These are phyloP conservation scores for Wilcoxina mikolae DNA, from an alignment of 495 filamentous ascomycete species.

Conservation along the genomic window DNA sequence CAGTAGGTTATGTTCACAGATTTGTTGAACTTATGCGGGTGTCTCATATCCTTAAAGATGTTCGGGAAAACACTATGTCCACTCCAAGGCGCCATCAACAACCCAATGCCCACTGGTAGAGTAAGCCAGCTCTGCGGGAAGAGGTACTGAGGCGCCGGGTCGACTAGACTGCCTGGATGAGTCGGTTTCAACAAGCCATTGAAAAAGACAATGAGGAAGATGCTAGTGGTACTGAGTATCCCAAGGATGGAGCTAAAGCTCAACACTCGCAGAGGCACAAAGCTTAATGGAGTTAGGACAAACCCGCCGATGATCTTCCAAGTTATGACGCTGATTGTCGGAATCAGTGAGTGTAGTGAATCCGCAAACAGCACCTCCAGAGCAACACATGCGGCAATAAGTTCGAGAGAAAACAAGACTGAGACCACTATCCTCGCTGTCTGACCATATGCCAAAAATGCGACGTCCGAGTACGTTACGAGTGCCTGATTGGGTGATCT, in stretches of 20 bases:
- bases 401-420: slow-evolving; percentile 73
- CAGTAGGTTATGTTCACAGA: slow-evolving; percentile 67
- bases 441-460: slow-evolving; percentile 80
- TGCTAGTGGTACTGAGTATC: slow-evolving; percentile 72
- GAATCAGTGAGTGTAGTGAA: slow-evolving; percentile 65
- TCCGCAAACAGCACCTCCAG: slow-evolving; percentile 89
- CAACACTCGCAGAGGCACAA: slow-evolving; percentile 67
- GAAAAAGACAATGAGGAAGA: slow-evolving; percentile 62
- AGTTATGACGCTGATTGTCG: slow-evolving; percentile 49
- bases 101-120: slow-evolving; percentile 80
- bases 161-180: slow-evolving; percentile 63
- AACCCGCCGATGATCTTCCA: slow-evolving; percentile 84
- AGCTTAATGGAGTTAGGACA: slow-evolving; percentile 68
- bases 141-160: slow-evolving; percentile 65
- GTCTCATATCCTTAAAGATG: slow-evolving; percentile 95
- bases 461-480: slow-evolving; percentile 84
- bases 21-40: slow-evolving; percentile 68
- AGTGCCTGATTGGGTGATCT: slow-evolving; percentile 54
- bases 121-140: slow-evolving; percentile 79
- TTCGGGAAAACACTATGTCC: slow-evolving; percentile 92
- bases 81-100: slow-evolving; percentile 94
- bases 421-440: slow-evolving; percentile 66
- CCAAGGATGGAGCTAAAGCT: slow-evolving; percentile 86
- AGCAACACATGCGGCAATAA: slow-evolving; percentile 78
- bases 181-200: slow-evolving; percentile 75